Percentiles rank a stretch among this genome's conserved stretches.
phyloP scores from a whole-genome alignment of 768 basidiomycete species.

The Hygrophorus pudorinus region DNA sequence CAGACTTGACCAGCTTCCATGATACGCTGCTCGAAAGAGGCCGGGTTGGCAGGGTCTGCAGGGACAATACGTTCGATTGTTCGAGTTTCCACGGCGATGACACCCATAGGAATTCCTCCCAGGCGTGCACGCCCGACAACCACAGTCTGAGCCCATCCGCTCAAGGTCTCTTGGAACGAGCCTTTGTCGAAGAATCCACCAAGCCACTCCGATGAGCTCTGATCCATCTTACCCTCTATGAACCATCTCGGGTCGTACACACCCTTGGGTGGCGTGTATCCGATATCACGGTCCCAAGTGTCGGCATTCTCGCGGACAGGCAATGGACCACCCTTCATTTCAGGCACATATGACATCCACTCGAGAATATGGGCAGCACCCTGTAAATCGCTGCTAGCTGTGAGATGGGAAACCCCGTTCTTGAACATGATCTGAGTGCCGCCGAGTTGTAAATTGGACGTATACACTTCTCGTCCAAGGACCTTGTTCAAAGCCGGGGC shows the following conservation, averaged over 20 bases:
- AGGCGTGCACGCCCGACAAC: constrained; percentile 94
- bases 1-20: constrained; percentile 99
- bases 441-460: constrained; percentile 95
- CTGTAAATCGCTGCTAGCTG: constrained; percentile 90
- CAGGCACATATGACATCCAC: constrained; percentile 93
- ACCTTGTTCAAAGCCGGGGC: constrained; percentile 98
- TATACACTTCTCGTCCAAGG: constrained; percentile 96
- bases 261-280: constrained; percentile 84
- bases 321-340: constrained; percentile 66
- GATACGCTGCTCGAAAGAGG: constrained; percentile 93
- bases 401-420: constrained; percentile 97
- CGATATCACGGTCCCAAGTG: constrained; percentile 87
- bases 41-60: constrained; percentile 94
- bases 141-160: constrained; percentile 99
- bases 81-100: constrained; percentile 96
- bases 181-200: constrained; percentile 95
- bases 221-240: constrained; percentile 89
- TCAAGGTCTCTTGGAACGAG: constrained; percentile 97
- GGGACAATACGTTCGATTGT: constrained; percentile 95
- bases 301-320: constrained; percentile 71
- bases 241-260: constrained; percentile 98
- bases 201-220: constrained; percentile 63
- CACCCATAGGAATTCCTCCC: constrained; percentile 94
- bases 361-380: constrained; percentile 90
- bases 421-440: constrained; percentile 99